Evolutionary conservation across 2,329 filamentous ascomycete genomes (phyloP).

Genomic region (Trichoderma harzianum): DNA sequence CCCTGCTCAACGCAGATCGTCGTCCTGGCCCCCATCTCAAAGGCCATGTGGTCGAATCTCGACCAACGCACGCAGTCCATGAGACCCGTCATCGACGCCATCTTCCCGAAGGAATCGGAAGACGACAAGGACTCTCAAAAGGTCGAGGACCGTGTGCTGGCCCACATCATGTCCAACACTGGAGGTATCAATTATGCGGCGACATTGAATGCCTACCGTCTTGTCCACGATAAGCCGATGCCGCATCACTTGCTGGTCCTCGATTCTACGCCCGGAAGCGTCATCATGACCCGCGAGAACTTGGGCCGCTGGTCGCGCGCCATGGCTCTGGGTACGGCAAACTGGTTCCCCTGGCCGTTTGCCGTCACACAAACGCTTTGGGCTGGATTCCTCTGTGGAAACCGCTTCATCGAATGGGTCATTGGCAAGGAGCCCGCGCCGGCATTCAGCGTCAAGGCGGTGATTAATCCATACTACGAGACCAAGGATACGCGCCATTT

Average conservation of each 20-base stretch:
- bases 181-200: conserved; percentile 53
- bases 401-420: conserved; percentile 34
- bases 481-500: conserved; percentile 42
- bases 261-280: conserved; percentile 53
- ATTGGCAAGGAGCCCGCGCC: conserved; percentile 41
- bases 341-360: conserved; percentile 48
- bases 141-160: conserved; percentile 36
- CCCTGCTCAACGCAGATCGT: conserved; percentile 50
- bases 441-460: conserved; percentile 35
- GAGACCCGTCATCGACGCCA: conserved; percentile 42
- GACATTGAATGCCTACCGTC: conserved; percentile 45
- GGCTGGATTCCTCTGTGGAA: conserved; percentile 39
- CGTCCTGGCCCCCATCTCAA: conserved; percentile 48
- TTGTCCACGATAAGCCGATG: conserved; percentile 37
- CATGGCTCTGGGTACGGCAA: conserved; percentile 49
- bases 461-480: conserved; percentile 38
- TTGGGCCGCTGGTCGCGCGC: conserved; percentile 50
- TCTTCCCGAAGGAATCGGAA: conserved; percentile 27
- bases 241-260: conserved; percentile 48
- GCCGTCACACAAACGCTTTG: conserved; percentile 46
- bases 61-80: conserved; percentile 44
- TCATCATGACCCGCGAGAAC: conserved; percentile 40
- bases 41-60: conserved; percentile 43
- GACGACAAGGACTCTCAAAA: conserved; percentile 23
- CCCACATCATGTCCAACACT: conserved; percentile 58